These are phyloP conservation scores for Fennellomyces sp. DNA, from an alignment of 371 early-diverging fungal genomes.

Conservation along the genomic window DNA sequence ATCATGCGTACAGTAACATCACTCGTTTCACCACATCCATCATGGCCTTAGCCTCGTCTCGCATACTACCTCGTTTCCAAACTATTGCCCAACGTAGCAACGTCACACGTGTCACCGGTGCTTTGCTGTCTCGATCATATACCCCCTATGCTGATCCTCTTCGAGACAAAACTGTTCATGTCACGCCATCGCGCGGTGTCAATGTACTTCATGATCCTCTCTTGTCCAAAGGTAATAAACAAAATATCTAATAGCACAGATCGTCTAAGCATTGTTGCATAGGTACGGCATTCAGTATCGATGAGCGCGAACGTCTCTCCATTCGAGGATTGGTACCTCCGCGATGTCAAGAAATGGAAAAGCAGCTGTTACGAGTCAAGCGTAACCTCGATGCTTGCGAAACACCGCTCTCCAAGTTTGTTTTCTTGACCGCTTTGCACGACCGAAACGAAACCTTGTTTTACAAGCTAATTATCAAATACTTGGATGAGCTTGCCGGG, in stretches of 20 bases:
- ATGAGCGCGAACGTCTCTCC: conserved; percentile 67
- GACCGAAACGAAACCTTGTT: conserved; percentile 71
- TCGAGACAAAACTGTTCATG: conserved; percentile 60
- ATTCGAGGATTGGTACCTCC: conserved; percentile 71
- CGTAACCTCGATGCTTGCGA: conserved; percentile 60
- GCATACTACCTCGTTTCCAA: neutral
- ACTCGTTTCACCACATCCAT: neutral
- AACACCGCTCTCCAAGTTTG: conserved; percentile 61
- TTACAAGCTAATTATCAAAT: conserved; percentile 64
- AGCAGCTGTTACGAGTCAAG: conserved; percentile 61
- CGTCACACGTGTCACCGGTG: neutral
- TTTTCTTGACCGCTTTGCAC: conserved; percentile 52
- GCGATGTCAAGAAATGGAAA: conserved; percentile 68
- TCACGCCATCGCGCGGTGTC: conserved; percentile 58
- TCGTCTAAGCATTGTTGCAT: too few relatives aligned
- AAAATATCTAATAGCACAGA: too few relatives aligned
- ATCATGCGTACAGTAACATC: neutral
- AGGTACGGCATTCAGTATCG: conserved; percentile 69
- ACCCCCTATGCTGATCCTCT: conserved; percentile 36
- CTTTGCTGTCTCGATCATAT: neutral
- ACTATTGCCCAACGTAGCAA: neutral
- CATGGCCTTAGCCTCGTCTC: neutral
- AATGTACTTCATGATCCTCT: conserved; percentile 64
- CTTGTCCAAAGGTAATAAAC: conserved; percentile 51
- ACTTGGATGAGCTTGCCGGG: conserved; percentile 54